Evolutionary conservation across 2,329 filamentous ascomycete genomes (phyloP), one percentile per base, ranked within the genome.

Genomic region (Fusarium scirpi): DNA sequence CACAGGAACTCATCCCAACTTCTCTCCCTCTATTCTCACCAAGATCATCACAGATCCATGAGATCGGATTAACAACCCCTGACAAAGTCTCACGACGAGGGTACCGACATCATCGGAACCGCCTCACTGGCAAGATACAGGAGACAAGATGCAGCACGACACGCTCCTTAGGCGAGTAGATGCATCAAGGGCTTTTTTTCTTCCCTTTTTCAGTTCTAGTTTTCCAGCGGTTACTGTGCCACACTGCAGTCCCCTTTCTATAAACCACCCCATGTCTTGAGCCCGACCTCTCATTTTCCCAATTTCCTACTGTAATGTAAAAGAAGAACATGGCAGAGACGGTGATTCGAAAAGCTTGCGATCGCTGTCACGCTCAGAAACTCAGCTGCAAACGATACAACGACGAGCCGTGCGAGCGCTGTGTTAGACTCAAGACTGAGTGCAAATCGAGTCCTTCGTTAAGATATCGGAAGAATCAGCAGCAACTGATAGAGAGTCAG

Each of bases 331-430:
- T 82, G 80, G 71, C 78, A 69, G 80, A 82, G 64, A 76, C 74
- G 55, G 72, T 78, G 63, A 81, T 78, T 66, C 80, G 83, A 59
- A 83, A 81, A 60, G 83, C 83, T 59, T 85, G 83, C 74, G 82
- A 85, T 72, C 80, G 82, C 65, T 85, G 83, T 70, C 83, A 85
- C 69, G 74, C 74, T 20, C 82, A 84, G 71, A 85, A 85, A 73
- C 77, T 85, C 62, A 82, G 80, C 67, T 85, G 82, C 76, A 84
- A 82, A 71, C 79, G 83, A 52, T 73, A 76, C 59, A 78, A 77
- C 61, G 79, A 80, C 54, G 80, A 81, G 49, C 70, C 79, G 22
- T 84, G 83, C 70, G 81, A 84, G 71, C 77, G 82, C 13, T 85
- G 82, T 65, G 67, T 80, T 25, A 78, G 80, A 59, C 78, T 84